Conservation (phyloP, 177 flowering plant species). For the Telopea speciosissima region DNA sequence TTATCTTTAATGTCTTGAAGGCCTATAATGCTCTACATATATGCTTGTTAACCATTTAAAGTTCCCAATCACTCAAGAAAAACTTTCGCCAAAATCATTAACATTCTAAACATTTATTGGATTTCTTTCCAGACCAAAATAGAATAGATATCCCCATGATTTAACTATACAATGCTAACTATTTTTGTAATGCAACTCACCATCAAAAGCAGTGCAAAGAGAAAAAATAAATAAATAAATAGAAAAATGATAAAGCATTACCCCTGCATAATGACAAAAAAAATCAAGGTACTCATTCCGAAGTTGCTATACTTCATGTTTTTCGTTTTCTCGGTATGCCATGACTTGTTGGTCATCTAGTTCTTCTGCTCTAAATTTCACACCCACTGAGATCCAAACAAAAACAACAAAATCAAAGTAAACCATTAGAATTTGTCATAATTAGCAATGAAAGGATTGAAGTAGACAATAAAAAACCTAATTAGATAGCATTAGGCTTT, state of each 20-base stretch:
- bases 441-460: neutral
- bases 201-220: neutral
- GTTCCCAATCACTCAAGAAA: too few relatives aligned
- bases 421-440: neutral
- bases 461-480: too few relatives aligned
- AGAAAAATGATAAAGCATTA: neutral
- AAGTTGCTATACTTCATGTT: slow-evolving; percentile 31
- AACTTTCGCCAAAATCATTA: neutral
- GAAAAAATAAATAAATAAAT: too few relatives aligned
- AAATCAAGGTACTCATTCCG: slow-evolving; percentile 45
- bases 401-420: neutral
- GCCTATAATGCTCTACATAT: too few relatives aligned
- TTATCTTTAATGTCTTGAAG: too few relatives aligned
- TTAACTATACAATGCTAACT: neutral
- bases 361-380: slow-evolving; percentile 33
- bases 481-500: too few relatives aligned
- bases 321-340: slow-evolving; percentile 43
- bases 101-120: neutral
- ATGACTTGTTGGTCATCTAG: slow-evolving; percentile 29
- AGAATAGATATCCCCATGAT: neutral
- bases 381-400: slow-evolving; percentile 39
- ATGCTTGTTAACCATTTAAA: too few relatives aligned
- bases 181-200: neutral
- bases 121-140: neutral
- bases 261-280: slow-evolving; percentile 20